Evolutionary conservation across 2,329 filamentous ascomycete genomes (phyloP).

Genomic region (Alternaria alternata): DNA sequence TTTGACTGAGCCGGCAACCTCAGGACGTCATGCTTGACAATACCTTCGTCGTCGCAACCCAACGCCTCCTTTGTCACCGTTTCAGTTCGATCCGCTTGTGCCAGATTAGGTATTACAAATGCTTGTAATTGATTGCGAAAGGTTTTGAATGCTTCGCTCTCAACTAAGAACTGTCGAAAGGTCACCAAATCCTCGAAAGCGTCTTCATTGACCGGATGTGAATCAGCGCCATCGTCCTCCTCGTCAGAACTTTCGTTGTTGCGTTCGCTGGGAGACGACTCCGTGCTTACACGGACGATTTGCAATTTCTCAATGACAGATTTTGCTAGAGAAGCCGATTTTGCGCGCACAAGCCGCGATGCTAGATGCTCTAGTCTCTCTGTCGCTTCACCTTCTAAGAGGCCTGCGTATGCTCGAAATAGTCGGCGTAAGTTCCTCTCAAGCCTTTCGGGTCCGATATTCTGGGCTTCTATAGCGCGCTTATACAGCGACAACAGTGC

Average conservation of each 20-base stretch:
- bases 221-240: constrained; percentile 8
- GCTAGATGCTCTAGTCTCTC: constrained; percentile 9
- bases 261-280: no score
- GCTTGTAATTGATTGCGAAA: constrained; percentile 16
- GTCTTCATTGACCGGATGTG: constrained; percentile 11
- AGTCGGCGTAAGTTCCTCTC: constrained; percentile 13
- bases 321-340: constrained; percentile 14
- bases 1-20: not conserved
- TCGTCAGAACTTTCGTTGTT: constrained; percentile 13
- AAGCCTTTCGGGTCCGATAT: constrained; percentile 10
- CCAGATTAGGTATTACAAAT: constrained; percentile 7
- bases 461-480: not conserved
- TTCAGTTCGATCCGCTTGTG: not conserved
- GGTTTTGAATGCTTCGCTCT: constrained; percentile 20
- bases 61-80: not conserved
- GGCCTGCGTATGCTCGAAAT: constrained; percentile 6
- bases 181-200: constrained; percentile 18
- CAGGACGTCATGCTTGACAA: not conserved
- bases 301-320: constrained; percentile 14
- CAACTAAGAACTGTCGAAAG: constrained; percentile 23
- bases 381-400: constrained; percentile 2
- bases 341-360: constrained; percentile 13
- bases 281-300: not conserved
- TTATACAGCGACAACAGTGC: constrained; percentile 9
- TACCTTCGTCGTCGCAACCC: not conserved